phyloP scores from a whole-genome alignment of 768 basidiomycete species.

The Suillus discolor region DNA sequence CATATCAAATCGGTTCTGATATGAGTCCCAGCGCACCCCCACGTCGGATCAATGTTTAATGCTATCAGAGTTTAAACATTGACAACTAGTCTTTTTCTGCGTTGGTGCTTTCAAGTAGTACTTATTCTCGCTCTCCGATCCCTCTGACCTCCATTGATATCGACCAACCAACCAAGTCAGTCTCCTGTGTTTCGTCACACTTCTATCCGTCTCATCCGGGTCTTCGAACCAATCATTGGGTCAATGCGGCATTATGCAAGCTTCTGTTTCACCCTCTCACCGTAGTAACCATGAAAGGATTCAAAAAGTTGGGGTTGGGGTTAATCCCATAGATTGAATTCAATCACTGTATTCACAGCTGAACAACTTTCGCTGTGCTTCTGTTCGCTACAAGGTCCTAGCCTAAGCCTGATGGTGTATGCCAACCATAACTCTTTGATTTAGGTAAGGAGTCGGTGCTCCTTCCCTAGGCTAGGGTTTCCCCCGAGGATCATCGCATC shows the following conservation, averaged over 20 bases:
- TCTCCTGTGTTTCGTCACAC: background rate
- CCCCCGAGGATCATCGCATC: background rate
- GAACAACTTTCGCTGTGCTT: background rate
- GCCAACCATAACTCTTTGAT: background rate
- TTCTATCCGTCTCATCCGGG: background rate
- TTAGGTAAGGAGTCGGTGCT: background rate
- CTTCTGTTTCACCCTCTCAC: background rate
- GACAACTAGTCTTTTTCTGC: background rate
- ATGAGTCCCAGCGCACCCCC: background rate
- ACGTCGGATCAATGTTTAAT: background rate
- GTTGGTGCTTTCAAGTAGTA: background rate
- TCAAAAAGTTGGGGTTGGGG: background rate
- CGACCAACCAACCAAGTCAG: background rate
- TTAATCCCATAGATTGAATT: background rate
- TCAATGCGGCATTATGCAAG: background rate
- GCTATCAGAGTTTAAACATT: background rate
- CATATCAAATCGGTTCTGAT: background rate
- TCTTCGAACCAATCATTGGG: background rate
- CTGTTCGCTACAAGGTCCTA: background rate
- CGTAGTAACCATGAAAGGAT: background rate
- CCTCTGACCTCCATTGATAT: background rate
- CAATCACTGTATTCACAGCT: background rate
- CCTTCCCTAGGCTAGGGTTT: background rate
- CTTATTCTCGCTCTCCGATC: background rate
- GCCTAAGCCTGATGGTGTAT: background rate